Evolutionary conservation across 192 early-diverging fungal species (phyloP), one percentile per base, ranked within the genome.

Genomic region (Coemansia sp.): DNA sequence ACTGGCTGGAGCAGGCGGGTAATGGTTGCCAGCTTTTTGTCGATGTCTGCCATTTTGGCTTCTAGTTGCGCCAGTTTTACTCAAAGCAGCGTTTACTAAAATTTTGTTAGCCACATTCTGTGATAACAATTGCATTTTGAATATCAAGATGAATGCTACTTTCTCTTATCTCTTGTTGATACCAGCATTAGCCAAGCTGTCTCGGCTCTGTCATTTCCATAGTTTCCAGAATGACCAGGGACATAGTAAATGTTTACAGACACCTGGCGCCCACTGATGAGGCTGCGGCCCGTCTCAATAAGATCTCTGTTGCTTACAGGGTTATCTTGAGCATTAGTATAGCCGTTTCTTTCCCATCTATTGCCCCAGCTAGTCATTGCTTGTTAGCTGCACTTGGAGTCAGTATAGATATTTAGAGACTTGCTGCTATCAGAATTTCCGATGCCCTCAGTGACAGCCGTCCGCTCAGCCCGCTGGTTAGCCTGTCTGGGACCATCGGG

Each of bases 401-500:
- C 69, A 1, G 69, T 56, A 30, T 43, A 28, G 36, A 72, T 48
- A 12, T 23, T 42, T 6, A 62, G 55, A 5, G 56, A 40, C 31
- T 46, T 35, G 43, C 26, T 23, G 44, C 36, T 7, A 33, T 49
- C n/a, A 6, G 36, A 39, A 16, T 13, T 38, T 15, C 33, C 36
- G 3, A 72, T 19, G 0, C 58, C 63, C 4, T 53, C 53, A n/a
- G 39, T 57, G 14, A 72, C 52, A 2, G 69, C 69, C 0, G 57
- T 53, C 9, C 65, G 52, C 23, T 76, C 63, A 36, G 68, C 57
- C 15, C 72, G 42, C 43, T 70, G 51, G 65, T 63, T 64, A 8
- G 68, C 64, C 55, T 68, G 66, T 14, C 41, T 6, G 3, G 39
- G 8, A 5, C 61, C 48, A 2, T 16, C 14, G 35, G 84, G 59